Evolutionary conservation across 2,329 filamentous ascomycete species (phyloP), one percentile per base, ranked within the genome.

Genomic region (Penicillium sp.): DNA sequence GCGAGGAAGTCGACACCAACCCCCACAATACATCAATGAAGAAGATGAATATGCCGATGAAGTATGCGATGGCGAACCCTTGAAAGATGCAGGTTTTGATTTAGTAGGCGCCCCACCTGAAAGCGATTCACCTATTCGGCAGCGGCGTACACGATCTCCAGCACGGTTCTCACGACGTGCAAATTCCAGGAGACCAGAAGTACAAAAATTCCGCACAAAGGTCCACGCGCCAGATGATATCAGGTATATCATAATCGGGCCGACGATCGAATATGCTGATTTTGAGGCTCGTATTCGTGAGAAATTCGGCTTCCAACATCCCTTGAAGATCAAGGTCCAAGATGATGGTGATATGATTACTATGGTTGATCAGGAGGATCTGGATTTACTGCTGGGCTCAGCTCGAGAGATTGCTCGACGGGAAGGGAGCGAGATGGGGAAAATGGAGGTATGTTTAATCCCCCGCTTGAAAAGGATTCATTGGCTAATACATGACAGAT

Each of bases 261-360:
- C 86, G 1, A 83, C 84, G 2, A 82, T 91, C 12, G 85, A 88
- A 57, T 97, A 92, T 72, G 78, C 82, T 6, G 89, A 93, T 56
- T 85, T 99, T 43, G 86, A 88, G 40, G 86, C 88, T 58, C 86
- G 87, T 57, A 89, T 99, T 56, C 84, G 88, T 45, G 88, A 92
- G 59, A 99, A 99, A 76, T 96, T 97, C 69, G 87, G 84, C 14
- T 80, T 97, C 59, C 69, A 66, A 31, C 65, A 67, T 53, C 79
- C 83, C 53, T 78, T 87, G 58, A 85, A 85, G 54, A 93, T 97
- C 78, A 95, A 92, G 81, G 88, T 97, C 75, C 94, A 94, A 79
- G 94, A 97, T 64, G 81, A 88, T 53, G 89, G 89, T 3, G 93
- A 97, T 69, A 93, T 97, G 89, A 95, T 99, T 69, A 97, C 93